Base-by-base conservation (phyloP, 1,139 yeast genomes). In the Taphrina communis region DNA sequence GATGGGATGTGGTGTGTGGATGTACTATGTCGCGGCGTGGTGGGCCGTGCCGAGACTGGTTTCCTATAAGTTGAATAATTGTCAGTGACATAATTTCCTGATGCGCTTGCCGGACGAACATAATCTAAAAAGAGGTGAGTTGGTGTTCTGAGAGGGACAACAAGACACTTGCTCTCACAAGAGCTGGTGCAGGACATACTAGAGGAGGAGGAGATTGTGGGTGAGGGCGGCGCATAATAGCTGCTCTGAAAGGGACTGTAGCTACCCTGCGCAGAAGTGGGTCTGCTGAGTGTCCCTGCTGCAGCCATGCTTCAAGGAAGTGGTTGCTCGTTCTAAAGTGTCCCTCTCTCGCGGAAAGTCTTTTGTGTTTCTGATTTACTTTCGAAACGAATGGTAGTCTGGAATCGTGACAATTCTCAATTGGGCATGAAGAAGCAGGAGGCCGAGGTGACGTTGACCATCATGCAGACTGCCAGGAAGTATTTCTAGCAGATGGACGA, bases 81-180 rank as follows among this genome's bases (percentile, higher is more conserved):
- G 35, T 39, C 51, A 6, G 14, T 12, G 42, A 35, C 66, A 41
- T 62, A 51, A 42, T 62, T 53, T 3, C 59, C 48, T n/a, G 59
- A 46, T 31, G 66, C 66, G 57, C 66, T 62, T n/a, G 66, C 14
- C 6, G 66, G 66, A n/a, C 66, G 58, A 38, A 31, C 50, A 42
- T 62, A 62, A 9, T 51, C 66, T 62, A 50, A 9, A 25, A 35
- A 50, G 12, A 31, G 12, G 31, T 25, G 31, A 25, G 31, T 25
- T 4, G 31, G 31, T 25, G 31, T 25, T 50, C 53, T 2, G 53
- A 19, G 21, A 9, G 11, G 19, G 11, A 21, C 2, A 50, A 4
- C 19, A 17, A n/a, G 17, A n/a, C 19, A n/a, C 19, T 12, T 6
- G 48, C 19, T 39, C 42, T 39, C 42, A 6, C 42, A n/a, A 8